Conservation (phyloP, 176 grass and related monocot species). For the Ampelocalamus luodianensis region DNA sequence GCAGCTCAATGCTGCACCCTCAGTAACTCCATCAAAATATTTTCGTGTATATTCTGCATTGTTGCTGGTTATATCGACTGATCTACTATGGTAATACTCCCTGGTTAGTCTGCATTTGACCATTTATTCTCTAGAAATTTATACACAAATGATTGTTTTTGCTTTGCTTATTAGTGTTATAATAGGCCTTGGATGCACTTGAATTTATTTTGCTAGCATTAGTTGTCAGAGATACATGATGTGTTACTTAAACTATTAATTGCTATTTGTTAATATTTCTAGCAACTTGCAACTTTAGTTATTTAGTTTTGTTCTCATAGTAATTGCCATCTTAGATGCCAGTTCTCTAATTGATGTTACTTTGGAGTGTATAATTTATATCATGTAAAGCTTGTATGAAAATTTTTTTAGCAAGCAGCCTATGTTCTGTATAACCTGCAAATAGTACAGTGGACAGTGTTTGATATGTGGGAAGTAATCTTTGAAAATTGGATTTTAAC, state of each 20-base stretch:
- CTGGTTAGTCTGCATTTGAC: constrained; percentile 41
- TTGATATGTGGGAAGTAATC: neutral
- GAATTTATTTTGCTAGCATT: constrained; percentile 31
- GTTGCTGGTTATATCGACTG: constrained; percentile 77
- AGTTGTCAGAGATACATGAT: constrained; percentile 28
- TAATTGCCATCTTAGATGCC: neutral
- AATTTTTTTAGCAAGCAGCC: neutral
- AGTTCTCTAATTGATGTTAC: neutral
- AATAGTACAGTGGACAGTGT: neutral
- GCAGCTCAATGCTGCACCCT: constrained; percentile 78
- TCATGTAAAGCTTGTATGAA: constrained; percentile 2
- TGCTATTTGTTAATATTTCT: constrained; percentile 4
- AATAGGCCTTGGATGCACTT: neutral
- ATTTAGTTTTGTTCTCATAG: neutral
- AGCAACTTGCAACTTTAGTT: neutral
- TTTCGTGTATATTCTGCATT: constrained; percentile 85
- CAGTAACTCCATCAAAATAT: constrained; percentile 85
- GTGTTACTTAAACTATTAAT: neutral
- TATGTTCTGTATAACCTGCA: neutral
- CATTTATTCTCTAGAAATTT: constrained; percentile 31
- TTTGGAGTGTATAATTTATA: neutral
- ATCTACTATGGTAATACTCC: constrained; percentile 93
- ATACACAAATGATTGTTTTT: neutral
- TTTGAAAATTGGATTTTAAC: neutral
- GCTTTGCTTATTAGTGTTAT: neutral